phyloP scores from a whole-genome alignment of 2,329 filamentous ascomycete genomes.

The Paraconiothyrium brasiliense region DNA sequence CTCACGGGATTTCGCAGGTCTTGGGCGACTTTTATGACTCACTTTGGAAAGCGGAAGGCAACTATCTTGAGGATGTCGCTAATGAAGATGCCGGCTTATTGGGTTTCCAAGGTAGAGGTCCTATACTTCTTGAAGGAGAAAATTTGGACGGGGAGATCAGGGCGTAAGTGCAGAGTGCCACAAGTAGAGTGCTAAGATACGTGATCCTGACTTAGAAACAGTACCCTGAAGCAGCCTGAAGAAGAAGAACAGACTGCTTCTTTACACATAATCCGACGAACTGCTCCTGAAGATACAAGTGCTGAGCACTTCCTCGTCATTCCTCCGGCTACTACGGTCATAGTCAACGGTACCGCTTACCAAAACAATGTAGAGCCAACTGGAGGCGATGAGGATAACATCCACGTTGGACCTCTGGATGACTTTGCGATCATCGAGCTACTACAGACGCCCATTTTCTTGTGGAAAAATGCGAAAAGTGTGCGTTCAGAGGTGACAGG shows the following conservation, averaged over 20 bases:
- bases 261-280: not conserved
- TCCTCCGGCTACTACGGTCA: conserved; percentile 19
- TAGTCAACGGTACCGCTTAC: conserved; percentile 30
- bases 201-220: not conserved
- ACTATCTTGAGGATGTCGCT: not conserved
- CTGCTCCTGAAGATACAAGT: not conserved
- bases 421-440: conserved; percentile 33
- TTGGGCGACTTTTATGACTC: not conserved
- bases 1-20: not conserved
- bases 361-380: conserved; percentile 15
- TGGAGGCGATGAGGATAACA: not conserved
- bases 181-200: not conserved
- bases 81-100: not conserved
- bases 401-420: conserved; percentile 31
- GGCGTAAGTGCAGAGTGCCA: not conserved
- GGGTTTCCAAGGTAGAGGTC: not conserved
- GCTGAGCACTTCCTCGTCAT: conserved; percentile 11
- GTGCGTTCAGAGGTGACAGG: not conserved
- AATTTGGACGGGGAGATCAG: not conserved
- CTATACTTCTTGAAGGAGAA: not conserved
- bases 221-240: not conserved
- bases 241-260: not conserved
- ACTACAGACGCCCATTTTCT: conserved; percentile 30
- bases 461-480: conserved; percentile 24
- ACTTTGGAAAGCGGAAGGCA: not conserved